These are phyloP conservation scores for Apiospora arundinis DNA, from an alignment of 2,329 filamentous ascomycete species.

Conservation along the genomic window DNA sequence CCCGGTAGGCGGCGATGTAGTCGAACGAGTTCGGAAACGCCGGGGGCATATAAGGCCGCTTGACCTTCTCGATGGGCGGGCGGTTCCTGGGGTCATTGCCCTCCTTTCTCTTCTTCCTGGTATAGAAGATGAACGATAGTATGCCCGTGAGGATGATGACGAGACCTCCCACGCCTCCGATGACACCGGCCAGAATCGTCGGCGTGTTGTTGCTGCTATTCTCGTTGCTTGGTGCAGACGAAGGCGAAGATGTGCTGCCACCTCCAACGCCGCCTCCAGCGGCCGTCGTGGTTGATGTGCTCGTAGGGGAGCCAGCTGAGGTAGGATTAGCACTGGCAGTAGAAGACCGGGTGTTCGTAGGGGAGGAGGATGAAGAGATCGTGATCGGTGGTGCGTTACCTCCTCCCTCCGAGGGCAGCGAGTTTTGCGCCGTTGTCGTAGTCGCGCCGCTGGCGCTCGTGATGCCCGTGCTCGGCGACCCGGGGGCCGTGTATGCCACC, in stretches of 20 bases:
- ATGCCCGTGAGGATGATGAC: constrained; percentile 1
- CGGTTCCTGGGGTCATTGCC: neutral
- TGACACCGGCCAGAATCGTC: neutral
- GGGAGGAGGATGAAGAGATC: neutral
- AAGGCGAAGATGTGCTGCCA: neutral
- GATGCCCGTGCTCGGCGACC: neutral
- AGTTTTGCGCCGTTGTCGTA: neutral
- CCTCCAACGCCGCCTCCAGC: neutral
- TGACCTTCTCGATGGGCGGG: neutral
- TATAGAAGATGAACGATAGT: neutral
- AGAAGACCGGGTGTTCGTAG: neutral
- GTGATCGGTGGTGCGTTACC: constrained; percentile 8
- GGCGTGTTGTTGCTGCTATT: constrained; percentile 21
- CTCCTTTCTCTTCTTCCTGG: constrained; percentile 1
- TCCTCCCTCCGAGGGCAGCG: neutral
- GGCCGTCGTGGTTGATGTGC: neutral
- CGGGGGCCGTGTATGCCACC: constrained; percentile 29
- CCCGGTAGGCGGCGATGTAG: neutral
- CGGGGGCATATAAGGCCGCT: neutral
- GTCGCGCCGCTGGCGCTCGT: neutral
- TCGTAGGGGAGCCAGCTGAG: neutral
- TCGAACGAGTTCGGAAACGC: constrained; percentile 3
- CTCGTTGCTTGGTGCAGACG: constrained; percentile 16
- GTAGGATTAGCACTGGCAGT: constrained; percentile 8
- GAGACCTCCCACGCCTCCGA: neutral